Base-by-base conservation (phyloP, 148 eudicot genomes). In the Silene latifolia region DNA sequence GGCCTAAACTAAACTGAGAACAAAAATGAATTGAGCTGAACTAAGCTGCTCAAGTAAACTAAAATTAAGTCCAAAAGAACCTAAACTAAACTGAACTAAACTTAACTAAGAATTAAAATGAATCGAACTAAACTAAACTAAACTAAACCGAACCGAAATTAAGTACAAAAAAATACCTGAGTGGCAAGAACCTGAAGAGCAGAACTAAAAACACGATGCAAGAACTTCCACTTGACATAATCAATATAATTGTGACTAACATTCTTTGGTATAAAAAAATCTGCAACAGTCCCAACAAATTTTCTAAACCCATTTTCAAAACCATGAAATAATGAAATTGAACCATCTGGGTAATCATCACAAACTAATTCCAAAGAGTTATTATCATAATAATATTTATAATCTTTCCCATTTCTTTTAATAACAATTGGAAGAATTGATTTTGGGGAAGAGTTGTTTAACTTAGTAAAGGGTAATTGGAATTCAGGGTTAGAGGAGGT, bases 101-200 rank as follows among this genome's bases (percentile, higher is more conserved):
- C 44, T 39, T 1, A 39, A 7, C 44, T 39, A 7, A 39, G 44
- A 6, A 39, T 32, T 4, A 39, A 39, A 39, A 6, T 39, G 9
- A 39, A 39, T 7, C 44, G 8, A 39, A 7, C 8, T 39, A 7
- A 39, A 7, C 44, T 39, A 7, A 39, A 39, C n/a, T n/a, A n/a
- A n/a, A n/a, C 9, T 39, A 7, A 39, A 7, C 44, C 3, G 8
- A 35, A 35, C 5, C 4, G 39, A 39, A 4, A 7, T 35, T 15
- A n/a, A 61, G 8, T 39, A 8, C 8, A 39, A 39, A 39, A 39
- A 8, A 11, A 23, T 86, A 94, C 98, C 97, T 94, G 98, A 21
- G 98, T 94, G 66, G 98, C 98, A 84, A 94, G 97, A 80, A 94
- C 97, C 79, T 94, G 98, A 80, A 94, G 93, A 15, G 98, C 90